phyloP scores from a whole-genome alignment of 2,329 filamentous ascomycete species.

The Ophiognomonia clavigignenti-juglandacearum region DNA sequence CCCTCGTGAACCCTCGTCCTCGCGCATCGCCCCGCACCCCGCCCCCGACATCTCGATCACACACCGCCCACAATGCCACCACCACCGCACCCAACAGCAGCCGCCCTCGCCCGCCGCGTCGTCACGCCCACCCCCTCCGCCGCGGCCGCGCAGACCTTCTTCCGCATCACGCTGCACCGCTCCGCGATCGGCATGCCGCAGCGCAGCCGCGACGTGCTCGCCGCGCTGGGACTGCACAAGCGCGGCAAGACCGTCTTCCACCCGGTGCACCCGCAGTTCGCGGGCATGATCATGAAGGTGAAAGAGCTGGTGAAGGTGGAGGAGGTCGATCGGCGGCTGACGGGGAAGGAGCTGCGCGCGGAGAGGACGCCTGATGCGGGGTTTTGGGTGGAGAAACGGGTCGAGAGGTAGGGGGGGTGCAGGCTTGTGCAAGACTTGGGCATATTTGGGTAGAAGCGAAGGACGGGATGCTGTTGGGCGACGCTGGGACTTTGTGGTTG shows the following conservation, averaged over 20 bases:
- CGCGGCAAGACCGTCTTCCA: slow-evolving; percentile 87
- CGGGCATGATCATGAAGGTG: slow-evolving; percentile 88
- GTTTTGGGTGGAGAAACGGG: slow-evolving; percentile 68
- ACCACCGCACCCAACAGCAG: neutral
- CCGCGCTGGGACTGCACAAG: slow-evolving; percentile 78
- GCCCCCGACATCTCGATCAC: neutral
- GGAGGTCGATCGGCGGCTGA: slow-evolving; percentile 66
- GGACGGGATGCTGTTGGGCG: no score
- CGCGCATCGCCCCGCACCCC: neutral
- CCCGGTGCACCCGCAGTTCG: slow-evolving; percentile 72
- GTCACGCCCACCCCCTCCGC: slow-evolving; percentile 8
- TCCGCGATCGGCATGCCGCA: slow-evolving; percentile 83
- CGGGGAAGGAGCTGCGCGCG: slow-evolving; percentile 63
- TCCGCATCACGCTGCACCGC: slow-evolving; percentile 86
- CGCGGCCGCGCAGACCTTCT: slow-evolving; percentile 45
- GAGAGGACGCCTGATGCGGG: slow-evolving; percentile 71
- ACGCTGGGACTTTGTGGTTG: no score
- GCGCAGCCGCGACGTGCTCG: slow-evolving; percentile 74
- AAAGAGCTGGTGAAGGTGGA: slow-evolving; percentile 85
- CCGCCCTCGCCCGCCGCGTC: neutral
- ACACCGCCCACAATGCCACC: neutral
- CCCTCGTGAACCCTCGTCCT: neutral
- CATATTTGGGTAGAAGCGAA: no score
- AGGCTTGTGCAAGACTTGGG: no score
- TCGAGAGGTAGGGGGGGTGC: slow-evolving; percentile 26